Evolutionary conservation across 2,329 filamentous ascomycete genomes (phyloP), one percentile per base, ranked within the genome.

Genomic region (Cladophialophora carrionii): DNA sequence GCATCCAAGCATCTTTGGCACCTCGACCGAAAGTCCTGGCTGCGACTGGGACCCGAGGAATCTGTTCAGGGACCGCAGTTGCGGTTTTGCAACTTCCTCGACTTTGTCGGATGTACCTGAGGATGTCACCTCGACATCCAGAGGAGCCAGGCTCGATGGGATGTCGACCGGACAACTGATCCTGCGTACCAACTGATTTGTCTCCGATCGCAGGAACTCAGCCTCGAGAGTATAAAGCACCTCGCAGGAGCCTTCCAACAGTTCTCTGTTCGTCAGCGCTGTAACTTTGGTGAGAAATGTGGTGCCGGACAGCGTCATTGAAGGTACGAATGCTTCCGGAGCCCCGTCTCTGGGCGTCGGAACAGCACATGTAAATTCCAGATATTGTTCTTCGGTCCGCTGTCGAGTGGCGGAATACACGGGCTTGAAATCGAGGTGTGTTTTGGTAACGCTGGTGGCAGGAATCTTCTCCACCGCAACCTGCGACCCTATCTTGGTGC

Each of bases 231-330:
- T 62, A 41, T 70, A 70, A 4, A 64, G 29, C 7, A 70, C 68
- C 9, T 70, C 55, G 57, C 68, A 70, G n/a, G 49, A 55, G 4
- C 68, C 68, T 34, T 66, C 37, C 20, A 70, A 56, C 8, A 68
- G 57, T 26, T 70, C 65, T 59, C 65, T 52, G 46, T 67, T 61
- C 41, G 43, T 68, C 29, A 68, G 20, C 10, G 65, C 68, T 7
- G 65, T 65, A 26, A 66, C 63, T 26, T 57, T 57, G n/a, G 68
- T 70, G 53, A 70, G 54, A 46, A 65, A 67, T 7, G 68, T 70
- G 17, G 51, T 57, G 12, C 65, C 68, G 48, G 57, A 54, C n/a
- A 70, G 48, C 24, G 57, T 58, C 65, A 66, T 60, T 10, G 68
- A 66, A 7, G 68, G 68, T 4, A 70, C 49, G 32, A 70, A 62